Evolutionary conservation across 2,329 filamentous ascomycete genomes (phyloP).

Genomic region (Massarina eburnea): DNA sequence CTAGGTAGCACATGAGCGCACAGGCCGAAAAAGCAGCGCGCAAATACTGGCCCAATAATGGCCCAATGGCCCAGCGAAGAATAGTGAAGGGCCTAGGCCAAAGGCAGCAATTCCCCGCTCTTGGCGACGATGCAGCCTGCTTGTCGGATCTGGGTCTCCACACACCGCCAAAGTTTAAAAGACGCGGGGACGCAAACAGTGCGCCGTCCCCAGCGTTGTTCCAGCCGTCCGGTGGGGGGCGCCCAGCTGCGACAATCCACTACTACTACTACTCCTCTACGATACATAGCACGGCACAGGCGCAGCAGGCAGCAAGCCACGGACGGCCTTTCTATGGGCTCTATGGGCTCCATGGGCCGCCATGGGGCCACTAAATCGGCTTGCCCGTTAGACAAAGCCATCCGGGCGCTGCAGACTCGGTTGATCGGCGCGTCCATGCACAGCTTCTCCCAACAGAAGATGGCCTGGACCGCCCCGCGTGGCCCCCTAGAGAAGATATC

Average conservation of each 20-base stretch:
- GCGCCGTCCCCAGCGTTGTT: too few relatives aligned
- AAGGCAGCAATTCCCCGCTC: background rate
- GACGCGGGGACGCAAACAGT: background rate
- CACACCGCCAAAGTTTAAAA: too few relatives aligned
- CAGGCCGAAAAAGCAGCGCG: too few relatives aligned
- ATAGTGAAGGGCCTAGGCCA: slow-evolving; percentile 7
- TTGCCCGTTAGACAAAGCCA: background rate
- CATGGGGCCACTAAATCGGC: background rate
- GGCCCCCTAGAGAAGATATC: background rate
- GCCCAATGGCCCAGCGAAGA: slow-evolving; percentile 6
- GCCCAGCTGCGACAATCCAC: too few relatives aligned
- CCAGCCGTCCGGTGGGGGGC: too few relatives aligned
- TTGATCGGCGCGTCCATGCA: slow-evolving; percentile 6
- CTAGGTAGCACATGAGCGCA: too few relatives aligned
- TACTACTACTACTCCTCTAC: too few relatives aligned
- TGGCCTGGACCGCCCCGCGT: slow-evolving; percentile 4
- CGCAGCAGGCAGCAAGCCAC: too few relatives aligned
- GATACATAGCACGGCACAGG: too few relatives aligned
- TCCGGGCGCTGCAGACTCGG: slow-evolving; percentile 1
- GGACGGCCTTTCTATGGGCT: too few relatives aligned
- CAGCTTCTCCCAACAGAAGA: slow-evolving; percentile 7
- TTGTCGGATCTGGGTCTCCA: background rate
- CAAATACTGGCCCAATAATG: too few relatives aligned
- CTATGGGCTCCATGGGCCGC: too few relatives aligned
- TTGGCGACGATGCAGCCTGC: background rate